A percentile compares a stretch with the other conserved stretches of the same genome.
Evolutionary conservation across 108 stramenopile genomes (phyloP).

Genomic region (Bacterosira constricta): DNA sequence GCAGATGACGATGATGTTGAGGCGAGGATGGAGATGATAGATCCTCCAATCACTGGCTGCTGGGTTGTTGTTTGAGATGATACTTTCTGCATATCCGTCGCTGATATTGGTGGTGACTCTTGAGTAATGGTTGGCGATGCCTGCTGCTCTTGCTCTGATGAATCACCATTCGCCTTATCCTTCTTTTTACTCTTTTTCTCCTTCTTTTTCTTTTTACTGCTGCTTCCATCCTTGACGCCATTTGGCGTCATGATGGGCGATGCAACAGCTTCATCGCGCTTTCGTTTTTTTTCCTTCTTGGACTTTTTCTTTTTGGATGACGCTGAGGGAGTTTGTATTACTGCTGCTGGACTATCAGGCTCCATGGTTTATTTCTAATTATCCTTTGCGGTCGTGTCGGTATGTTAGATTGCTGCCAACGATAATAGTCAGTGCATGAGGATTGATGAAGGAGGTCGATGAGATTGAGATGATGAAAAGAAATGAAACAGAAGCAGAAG

Average conservation of each 20-base stretch:
- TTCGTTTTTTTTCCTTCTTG: conserved; percentile 42
- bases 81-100: no score
- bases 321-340: background rate
- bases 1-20: background rate
- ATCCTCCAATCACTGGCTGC: background rate
- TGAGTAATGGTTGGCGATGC: background rate
- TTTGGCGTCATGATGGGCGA: background rate
- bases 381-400: no score
- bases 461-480: background rate
- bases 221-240: background rate
- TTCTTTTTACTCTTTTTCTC: conserved; percentile 38
- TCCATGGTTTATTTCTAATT: background rate
- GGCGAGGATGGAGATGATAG: background rate
- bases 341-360: background rate
- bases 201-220: conserved; percentile 15
- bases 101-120: background rate
- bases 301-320: conserved; percentile 41
- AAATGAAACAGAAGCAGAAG: no score
- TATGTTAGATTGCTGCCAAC: no score
- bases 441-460: background rate
- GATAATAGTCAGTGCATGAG: no score
- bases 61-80: background rate
- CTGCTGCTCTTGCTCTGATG: background rate
- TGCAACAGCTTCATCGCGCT: conserved; percentile 7
- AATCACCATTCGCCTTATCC: conserved; percentile 9